Conservation (phyloP, 2,329 filamentous ascomycete species). For the Penicillium verrucosum region DNA sequence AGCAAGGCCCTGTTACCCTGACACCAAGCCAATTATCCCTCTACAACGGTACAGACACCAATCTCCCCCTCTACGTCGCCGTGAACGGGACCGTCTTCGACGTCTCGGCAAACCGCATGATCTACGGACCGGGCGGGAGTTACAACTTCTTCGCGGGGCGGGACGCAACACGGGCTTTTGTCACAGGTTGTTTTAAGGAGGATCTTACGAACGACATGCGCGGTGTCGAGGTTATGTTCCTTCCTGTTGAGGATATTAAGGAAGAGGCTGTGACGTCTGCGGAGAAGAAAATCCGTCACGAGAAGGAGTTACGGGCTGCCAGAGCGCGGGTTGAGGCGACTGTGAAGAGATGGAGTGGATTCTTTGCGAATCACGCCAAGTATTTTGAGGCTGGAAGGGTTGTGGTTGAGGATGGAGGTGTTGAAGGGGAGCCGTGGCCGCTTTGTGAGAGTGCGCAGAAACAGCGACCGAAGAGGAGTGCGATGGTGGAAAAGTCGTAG, state of each 20-base stretch:
- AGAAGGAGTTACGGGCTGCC: conserved; percentile 64
- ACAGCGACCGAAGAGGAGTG: conserved; percentile 55
- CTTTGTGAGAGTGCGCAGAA: conserved; percentile 71
- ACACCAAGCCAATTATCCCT: conserved; percentile 69
- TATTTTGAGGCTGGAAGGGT: conserved; percentile 74
- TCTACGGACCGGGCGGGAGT: conserved; percentile 77
- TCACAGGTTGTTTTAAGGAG: conserved; percentile 87
- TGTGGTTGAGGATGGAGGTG: conserved; percentile 53
- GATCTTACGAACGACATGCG: conserved; percentile 81
- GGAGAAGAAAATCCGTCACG: conserved; percentile 53
- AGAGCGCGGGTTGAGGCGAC: conserved; percentile 62
- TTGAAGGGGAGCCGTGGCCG: conserved; percentile 49
- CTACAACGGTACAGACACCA: conserved; percentile 74
- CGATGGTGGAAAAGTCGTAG: conserved; percentile 23
- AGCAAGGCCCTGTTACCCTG: conserved; percentile 62
- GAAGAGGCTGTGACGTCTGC: conserved; percentile 33
- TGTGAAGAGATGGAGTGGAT: conserved; percentile 75
- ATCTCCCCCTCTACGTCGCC: conserved; percentile 81
- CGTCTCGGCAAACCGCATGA: conserved; percentile 53
- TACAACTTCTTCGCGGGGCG: conserved; percentile 84
- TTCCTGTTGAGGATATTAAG: conserved; percentile 61
- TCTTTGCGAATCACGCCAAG: conserved; percentile 76
- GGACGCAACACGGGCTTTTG: conserved; percentile 83
- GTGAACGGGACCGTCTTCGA: conserved; percentile 69
- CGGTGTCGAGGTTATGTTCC: conserved; percentile 82